A percentile compares a stretch with the other conserved stretches of the same genome.
Evolutionary conservation across 495 filamentous ascomycete species (phyloP).

Genomic region (Penicillium cataractarum): DNA sequence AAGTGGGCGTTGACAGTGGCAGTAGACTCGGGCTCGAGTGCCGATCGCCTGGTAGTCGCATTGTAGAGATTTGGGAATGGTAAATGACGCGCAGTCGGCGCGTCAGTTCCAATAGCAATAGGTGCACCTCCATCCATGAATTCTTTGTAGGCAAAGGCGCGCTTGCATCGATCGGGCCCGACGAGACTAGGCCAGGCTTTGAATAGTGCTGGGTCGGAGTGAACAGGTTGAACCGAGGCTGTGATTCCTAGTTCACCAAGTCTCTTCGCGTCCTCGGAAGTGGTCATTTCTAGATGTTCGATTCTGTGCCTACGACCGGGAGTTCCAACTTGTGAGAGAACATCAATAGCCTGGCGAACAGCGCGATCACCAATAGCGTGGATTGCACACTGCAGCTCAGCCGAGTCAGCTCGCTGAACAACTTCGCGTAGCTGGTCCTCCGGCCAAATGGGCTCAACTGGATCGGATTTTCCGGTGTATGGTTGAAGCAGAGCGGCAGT

Average conservation of each 20-base stretch:
- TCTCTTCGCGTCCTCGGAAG: slow-evolving; percentile 53
- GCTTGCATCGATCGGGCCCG: slow-evolving; percentile 54
- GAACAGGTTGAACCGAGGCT: slow-evolving; percentile 64
- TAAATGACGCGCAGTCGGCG: slow-evolving; percentile 38
- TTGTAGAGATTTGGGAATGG: slow-evolving; percentile 61
- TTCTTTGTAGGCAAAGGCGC: slow-evolving; percentile 65
- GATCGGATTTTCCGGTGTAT: slow-evolving; percentile 49
- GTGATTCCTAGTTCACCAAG: slow-evolving; percentile 61
- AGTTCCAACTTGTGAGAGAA: slow-evolving; percentile 48
- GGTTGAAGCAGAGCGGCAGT: slow-evolving; percentile 65
- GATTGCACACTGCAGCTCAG: slow-evolving; percentile 63
- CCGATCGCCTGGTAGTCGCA: slow-evolving; percentile 59
- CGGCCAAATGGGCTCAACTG: slow-evolving; percentile 60
- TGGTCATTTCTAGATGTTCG: slow-evolving; percentile 64
- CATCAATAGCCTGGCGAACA: slow-evolving; percentile 58
- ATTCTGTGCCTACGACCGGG: slow-evolving; percentile 54
- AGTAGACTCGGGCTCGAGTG: slow-evolving; percentile 49
- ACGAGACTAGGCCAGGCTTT: slow-evolving; percentile 61
- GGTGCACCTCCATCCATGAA: slow-evolving; percentile 59
- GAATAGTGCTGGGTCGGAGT: slow-evolving; percentile 63
- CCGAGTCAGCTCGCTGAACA: slow-evolving; percentile 54
- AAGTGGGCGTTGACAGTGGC: slow-evolving; percentile 58
- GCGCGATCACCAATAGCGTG: slow-evolving; percentile 69
- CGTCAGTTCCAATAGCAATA: slow-evolving; percentile 62
- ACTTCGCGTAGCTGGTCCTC: slow-evolving; percentile 54